Base-by-base conservation (phyloP, 1,284 basidiomycete species). In the Apiotrichum mycotoxinovorans region DNA sequence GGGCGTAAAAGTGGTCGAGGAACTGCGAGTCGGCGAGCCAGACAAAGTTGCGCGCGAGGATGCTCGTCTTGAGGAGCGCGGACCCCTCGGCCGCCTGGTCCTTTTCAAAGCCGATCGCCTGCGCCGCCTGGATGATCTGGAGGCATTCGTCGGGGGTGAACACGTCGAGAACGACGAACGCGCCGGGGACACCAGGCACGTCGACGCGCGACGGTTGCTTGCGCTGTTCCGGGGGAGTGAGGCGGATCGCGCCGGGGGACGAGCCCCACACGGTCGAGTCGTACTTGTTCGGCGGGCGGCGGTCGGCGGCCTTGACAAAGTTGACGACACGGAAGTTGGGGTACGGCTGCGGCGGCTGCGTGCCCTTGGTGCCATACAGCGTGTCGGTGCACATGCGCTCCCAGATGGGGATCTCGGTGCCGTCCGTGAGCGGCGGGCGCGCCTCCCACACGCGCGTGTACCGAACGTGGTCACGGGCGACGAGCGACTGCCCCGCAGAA, bases 1-100 rank as follows among this genome's bases (percentile, higher is more conserved):
- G 74, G 25, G 65, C 48, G 64, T 79, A 83, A 50, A 83, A 74
- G 30, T 75, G 74, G 3, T 70, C 66, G 30, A 81, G 72, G 64
- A 84, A 81, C 11, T 66, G 60, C 11, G 69, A 52, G 61, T 83
- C 82, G 2, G 83, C 81, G 20, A 84, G 75, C 81, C 82, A 83
- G 51, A 83, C 80, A 55, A 84, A 74, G 67, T 83, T 83, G 63
- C 81, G 80, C 0, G 81, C 80, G 3, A 82, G 75, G 11, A 76
- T 74, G 52, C 79, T 80, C 1, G 78, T 76, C 55, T 82, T 77
- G 54, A 79, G 76, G 11, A 73, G 65, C 1, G 79, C 81, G 2
- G 77, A 79, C 0, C 80, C 78, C 4, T 66, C 78, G 1, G 79
- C 74, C 0, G 83, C 81, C 61, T 83, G 79, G 63, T 84, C 83